Base-by-base conservation (phyloP, 192 early-diverging fungal genomes). In the Linnemannia exigua region DNA sequence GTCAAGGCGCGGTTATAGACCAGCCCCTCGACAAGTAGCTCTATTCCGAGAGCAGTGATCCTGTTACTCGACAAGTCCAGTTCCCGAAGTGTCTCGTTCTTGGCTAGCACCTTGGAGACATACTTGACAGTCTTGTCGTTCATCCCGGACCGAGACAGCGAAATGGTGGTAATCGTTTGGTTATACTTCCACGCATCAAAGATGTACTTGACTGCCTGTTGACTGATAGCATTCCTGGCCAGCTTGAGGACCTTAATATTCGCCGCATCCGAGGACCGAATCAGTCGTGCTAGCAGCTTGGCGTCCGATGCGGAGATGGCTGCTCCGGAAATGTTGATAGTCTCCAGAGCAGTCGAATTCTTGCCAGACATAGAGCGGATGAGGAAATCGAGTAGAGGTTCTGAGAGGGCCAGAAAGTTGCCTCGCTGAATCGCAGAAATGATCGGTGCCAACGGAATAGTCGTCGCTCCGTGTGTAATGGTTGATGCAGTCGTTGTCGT, bases 81-180 rank as follows among this genome's bases (percentile, higher is more conserved):
- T 20, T 88, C 76, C 28, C 51, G 67, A 2, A 90, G 16, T 0
- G 82, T 66, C 20, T 31, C 47, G 61, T 75, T 88, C 61, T 79
- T 79, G 38, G 38, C 48, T 11, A 90, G 38, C 36, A 70, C 54
- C 36, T 81, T 88, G 14, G 79, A 72, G 12, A 90, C 36, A n/a
- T 80, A 70, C 70, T 84, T 82, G 52, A 84, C 52, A 0, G 72
- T 72, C 69, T 90, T 86, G 79, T 90, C 89, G 61, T 87, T 84
- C 20, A 90, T 84, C 3, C 63, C 72, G 4, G 88, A 80, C 36
- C 81, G 74, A n/a, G 46, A 25, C 8, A 90, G 70, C 46, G 76
- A 87, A 35, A 90, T 48, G 0, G 72, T 37, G 11, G 76, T 77
- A 2, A 90, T 75, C 0, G 82, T 81, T 7, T 66, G 52, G 76